A percentile compares a stretch with the other conserved stretches of the same genome.
Evolutionary conservation across 2,329 filamentous ascomycete species (phyloP).

Genomic region (Pseudocercospora eumusae): DNA sequence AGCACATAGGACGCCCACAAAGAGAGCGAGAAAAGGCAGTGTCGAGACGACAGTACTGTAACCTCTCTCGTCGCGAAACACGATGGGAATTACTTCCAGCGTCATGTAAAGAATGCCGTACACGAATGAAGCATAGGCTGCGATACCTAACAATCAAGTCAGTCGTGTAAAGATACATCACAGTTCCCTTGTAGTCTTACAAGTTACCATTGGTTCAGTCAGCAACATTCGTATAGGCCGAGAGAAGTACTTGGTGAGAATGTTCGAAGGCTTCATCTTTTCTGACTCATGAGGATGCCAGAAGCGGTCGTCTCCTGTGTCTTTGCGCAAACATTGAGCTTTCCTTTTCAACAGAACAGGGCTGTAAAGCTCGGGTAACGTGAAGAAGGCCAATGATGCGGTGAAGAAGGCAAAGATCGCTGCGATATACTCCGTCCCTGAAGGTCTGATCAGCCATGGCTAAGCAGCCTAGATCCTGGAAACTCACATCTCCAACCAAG

Average conservation of each 20-base stretch:
- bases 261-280: constrained; percentile 45
- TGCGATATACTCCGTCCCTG: constrained; percentile 42
- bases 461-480: not conserved
- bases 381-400: constrained; percentile 33
- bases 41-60: constrained; percentile 48
- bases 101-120: constrained; percentile 52
- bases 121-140: constrained; percentile 33
- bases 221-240: constrained; percentile 49
- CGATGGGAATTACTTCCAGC: constrained; percentile 52
- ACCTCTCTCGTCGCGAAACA: constrained; percentile 47
- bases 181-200: constrained; percentile 44
- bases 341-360: constrained; percentile 45
- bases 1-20: constrained; percentile 48
- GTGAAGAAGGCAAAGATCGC: constrained; percentile 45
- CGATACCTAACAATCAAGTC: constrained; percentile 13
- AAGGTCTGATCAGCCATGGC: constrained; percentile 29
- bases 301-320: constrained; percentile 43
- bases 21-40: constrained; percentile 44
- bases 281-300: constrained; percentile 51
- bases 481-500: constrained; percentile 36
- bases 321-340: constrained; percentile 42
- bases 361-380: constrained; percentile 46
- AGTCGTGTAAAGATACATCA: not conserved
- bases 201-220: constrained; percentile 52
- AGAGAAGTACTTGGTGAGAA: constrained; percentile 48